Evolutionary conservation across 257 asterid genomes (phyloP).

Genomic region (Ilex asprella): DNA sequence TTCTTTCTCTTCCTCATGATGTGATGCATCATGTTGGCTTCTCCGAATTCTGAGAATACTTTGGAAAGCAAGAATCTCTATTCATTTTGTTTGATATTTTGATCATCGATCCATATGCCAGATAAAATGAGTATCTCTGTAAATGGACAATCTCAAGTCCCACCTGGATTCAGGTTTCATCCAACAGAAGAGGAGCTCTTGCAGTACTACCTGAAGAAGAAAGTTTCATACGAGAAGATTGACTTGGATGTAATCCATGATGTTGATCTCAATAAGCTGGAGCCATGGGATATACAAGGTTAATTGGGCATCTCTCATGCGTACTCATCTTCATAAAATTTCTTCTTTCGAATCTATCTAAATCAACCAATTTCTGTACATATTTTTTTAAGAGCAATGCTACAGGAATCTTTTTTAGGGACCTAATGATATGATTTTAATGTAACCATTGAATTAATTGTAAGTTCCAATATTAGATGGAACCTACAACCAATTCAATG

Average conservation of each 20-base stretch:
- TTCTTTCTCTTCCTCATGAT: not conserved
- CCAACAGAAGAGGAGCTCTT: slow-evolving; percentile 69
- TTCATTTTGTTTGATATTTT: not conserved
- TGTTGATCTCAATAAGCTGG: slow-evolving; percentile 69
- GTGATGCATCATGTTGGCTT: no score
- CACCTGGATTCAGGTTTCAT: slow-evolving; percentile 68
- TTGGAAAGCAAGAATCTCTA: not conserved
- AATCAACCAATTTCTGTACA: no score
- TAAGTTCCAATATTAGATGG: no score
- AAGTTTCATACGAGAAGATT: slow-evolving; percentile 35
- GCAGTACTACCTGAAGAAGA: slow-evolving; percentile 57
- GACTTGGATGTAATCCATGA: slow-evolving; percentile 59
- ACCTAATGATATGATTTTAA: no score
- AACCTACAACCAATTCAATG: no score
- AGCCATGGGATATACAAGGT: slow-evolving; percentile 78
- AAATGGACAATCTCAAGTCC: slow-evolving; percentile 55
- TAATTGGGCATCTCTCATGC: no score
- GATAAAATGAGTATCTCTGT: slow-evolving; percentile 44
- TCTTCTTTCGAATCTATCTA: not conserved
- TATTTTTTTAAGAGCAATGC: no score
- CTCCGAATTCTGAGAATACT: not conserved
- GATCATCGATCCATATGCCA: not conserved
- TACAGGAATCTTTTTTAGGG: no score
- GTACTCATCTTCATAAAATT: not conserved
- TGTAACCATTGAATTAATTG: no score